Conservation (phyloP, 2,329 filamentous ascomycete species). For the Phaeosphaeriaceae sp. region DNA sequence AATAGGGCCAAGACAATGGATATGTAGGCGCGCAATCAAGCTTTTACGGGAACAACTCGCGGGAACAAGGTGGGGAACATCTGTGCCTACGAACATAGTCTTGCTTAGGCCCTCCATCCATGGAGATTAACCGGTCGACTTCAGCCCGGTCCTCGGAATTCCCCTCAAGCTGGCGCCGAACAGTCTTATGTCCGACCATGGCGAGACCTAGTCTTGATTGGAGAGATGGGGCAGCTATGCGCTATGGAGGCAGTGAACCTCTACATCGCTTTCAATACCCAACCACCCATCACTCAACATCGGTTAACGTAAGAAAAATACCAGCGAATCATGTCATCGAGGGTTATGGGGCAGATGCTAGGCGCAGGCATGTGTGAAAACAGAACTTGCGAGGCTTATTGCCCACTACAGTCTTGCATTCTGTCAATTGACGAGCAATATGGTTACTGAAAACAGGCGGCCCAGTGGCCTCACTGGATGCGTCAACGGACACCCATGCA, state of each 20-base stretch:
- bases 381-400: neutral
- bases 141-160: neutral
- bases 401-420: neutral
- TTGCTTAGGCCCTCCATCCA: neutral
- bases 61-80: neutral
- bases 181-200: neutral
- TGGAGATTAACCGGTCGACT: neutral
- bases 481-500: neutral
- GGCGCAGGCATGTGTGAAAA: neutral
- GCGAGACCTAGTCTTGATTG: neutral
- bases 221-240: no score
- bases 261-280: no score
- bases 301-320: no score
- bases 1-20: neutral
- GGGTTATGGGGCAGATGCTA: neutral
- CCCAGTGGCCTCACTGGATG: neutral
- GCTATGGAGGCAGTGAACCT: no score
- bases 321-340: neutral
- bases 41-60: neutral
- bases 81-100: neutral
- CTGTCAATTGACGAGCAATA: neutral
- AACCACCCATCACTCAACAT: no score
- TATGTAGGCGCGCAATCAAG: neutral
- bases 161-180: neutral
- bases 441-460: neutral